phyloP scores from a whole-genome alignment of 805 yeast species.

The Candida insectorum region DNA sequence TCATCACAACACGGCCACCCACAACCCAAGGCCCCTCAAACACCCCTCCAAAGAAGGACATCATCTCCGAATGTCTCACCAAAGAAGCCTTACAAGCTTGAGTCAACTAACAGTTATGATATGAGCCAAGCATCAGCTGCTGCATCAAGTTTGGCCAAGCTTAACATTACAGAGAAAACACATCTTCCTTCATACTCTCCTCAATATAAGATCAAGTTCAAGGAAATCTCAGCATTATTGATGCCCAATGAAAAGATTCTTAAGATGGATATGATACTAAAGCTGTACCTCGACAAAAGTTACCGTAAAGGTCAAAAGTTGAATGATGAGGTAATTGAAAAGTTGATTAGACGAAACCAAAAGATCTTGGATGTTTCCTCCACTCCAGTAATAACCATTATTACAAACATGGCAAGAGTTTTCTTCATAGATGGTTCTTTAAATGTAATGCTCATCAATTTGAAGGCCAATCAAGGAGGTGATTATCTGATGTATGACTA shows the following conservation, averaged over 20 bases:
- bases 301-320: conserved; percentile 18
- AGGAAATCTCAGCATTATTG: conserved; percentile 31
- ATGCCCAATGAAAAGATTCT: conserved; percentile 35
- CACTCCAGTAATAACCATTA: conserved; percentile 33
- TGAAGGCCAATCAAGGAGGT: conserved; percentile 39
- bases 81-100: too few species aligned
- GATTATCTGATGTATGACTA: conserved; percentile 76
- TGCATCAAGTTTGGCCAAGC: conserved; percentile 5
- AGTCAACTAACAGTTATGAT: too few species aligned
- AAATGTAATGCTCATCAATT: conserved; percentile 36
- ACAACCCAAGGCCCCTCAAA: neutral
- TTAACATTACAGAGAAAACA: too few species aligned
- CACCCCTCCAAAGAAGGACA: conserved; percentile 2
- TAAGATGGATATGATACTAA: conserved; percentile 36
- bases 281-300: conserved; percentile 31
- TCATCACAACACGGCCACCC: too few species aligned
- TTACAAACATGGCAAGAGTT: conserved; percentile 39
- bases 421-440: conserved; percentile 34
- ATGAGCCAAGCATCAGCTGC: conserved; percentile 6
- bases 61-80: conserved; percentile 2
- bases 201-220: conserved; percentile 24
- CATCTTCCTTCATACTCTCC: too few species aligned
- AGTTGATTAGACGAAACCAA: conserved; percentile 20
- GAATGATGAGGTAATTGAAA: conserved; percentile 30
- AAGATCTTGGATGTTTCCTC: conserved; percentile 17